A percentile compares a stretch with the other conserved stretches of the same genome.
phyloP scores from a whole-genome alignment of 2,329 filamentous ascomycete genomes.

The Fusarium odoratissimum region DNA sequence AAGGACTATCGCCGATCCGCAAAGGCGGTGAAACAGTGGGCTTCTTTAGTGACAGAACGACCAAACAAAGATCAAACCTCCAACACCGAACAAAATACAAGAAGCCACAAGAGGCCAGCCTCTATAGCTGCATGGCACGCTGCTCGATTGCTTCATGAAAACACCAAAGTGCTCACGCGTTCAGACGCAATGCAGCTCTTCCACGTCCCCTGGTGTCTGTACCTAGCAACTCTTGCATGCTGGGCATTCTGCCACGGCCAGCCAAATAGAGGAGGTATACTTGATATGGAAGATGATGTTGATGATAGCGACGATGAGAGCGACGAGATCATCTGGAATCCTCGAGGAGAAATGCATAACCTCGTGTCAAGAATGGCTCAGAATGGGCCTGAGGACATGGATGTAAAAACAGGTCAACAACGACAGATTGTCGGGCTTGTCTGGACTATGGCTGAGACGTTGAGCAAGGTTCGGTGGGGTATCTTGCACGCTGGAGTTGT shows the following conservation, averaged over 20 bases:
- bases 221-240: not conserved
- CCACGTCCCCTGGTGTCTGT: conserved; percentile 6
- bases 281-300: not conserved
- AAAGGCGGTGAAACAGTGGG: conserved; percentile 2
- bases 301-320: not conserved
- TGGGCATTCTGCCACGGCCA: conserved; percentile 7
- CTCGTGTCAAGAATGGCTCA: conserved; percentile 1
- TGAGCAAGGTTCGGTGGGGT: conserved; percentile 70
- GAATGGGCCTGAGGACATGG: not conserved
- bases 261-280: not conserved
- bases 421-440: conserved; percentile 57
- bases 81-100: not conserved
- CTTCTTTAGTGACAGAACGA: not conserved
- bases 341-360: not conserved
- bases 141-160: not conserved
- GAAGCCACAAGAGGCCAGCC: not conserved
- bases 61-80: not conserved
- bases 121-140: conserved; percentile 3
- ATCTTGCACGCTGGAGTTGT: conserved; percentile 71
- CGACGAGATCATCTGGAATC: conserved; percentile 1
- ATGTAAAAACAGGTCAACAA: not conserved
- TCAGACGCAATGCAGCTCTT: conserved; percentile 12
- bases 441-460: conserved; percentile 64
- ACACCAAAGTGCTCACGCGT: not conserved
- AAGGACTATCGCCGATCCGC: conserved; percentile 4